These are phyloP conservation scores for Candida peoriensis DNA, from an alignment of 805 yeast genomes.

Conservation along the genomic window DNA sequence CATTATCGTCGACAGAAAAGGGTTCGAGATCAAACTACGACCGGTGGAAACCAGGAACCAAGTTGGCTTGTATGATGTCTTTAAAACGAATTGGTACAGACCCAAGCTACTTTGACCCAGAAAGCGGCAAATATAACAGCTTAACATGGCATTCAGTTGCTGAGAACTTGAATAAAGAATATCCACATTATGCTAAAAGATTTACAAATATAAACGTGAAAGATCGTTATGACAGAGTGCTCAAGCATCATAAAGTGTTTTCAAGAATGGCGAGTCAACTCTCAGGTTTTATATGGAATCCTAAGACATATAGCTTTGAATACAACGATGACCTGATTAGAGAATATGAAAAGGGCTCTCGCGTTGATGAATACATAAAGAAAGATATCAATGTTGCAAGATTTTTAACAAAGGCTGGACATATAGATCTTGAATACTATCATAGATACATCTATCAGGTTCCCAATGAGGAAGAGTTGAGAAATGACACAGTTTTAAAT, in stretches of 20 bases:
- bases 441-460: conserved; percentile 20
- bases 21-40: conserved; percentile 19
- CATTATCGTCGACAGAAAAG: background rate
- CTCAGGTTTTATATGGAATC: conserved; percentile 22
- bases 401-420: conserved; percentile 21
- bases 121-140: conserved; percentile 13
- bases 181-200: conserved; percentile 21
- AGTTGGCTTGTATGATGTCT: conserved; percentile 24
- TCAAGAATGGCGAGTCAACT: conserved; percentile 17
- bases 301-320: conserved; percentile 18
- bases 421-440: conserved; percentile 22
- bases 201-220: conserved; percentile 25
- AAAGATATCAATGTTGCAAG: conserved; percentile 17
- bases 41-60: conserved; percentile 25
- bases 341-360: conserved; percentile 12
- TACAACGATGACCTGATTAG: conserved; percentile 8
- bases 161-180: conserved; percentile 21
- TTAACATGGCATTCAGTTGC: conserved; percentile 24
- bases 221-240: conserved; percentile 23
- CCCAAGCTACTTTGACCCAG: conserved; percentile 16
- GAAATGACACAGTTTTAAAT: conserved; percentile 14
- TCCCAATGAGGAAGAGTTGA: conserved; percentile 5
- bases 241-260: conserved; percentile 23
- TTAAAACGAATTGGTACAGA: conserved; percentile 14
- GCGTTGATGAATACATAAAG: conserved; percentile 12